Evolutionary conservation across 108 stramenopile species (phyloP).

Genomic region (Nitzschia palea): DNA sequence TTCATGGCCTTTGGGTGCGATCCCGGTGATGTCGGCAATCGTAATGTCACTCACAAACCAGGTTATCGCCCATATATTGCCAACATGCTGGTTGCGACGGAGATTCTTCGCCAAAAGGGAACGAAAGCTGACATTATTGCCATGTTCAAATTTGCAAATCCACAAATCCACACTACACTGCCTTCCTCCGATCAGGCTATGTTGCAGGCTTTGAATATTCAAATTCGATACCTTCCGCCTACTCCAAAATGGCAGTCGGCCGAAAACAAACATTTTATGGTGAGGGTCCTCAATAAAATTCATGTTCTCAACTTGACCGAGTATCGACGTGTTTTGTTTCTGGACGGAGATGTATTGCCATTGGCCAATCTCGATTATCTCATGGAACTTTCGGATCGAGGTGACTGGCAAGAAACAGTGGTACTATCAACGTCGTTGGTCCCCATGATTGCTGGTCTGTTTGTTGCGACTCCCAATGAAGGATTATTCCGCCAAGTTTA

Average conservation of each 20-base stretch:
- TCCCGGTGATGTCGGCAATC: not conserved
- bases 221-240: slow-evolving; percentile 7
- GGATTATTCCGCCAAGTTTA: slow-evolving; percentile 17
- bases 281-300: slow-evolving; percentile 38
- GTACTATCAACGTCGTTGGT: slow-evolving; percentile 5
- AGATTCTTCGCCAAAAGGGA: not conserved
- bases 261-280: slow-evolving; percentile 21
- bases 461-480: slow-evolving; percentile 22
- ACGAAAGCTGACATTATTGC: not conserved
- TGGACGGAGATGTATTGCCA: slow-evolving; percentile 68
- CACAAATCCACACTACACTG: not conserved
- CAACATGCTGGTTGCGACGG: slow-evolving; percentile 6
- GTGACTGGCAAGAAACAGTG: slow-evolving; percentile 9
- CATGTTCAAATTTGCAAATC: not conserved
- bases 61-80: slow-evolving; percentile 4
- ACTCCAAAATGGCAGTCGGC: not conserved
- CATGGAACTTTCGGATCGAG: slow-evolving; percentile 23
- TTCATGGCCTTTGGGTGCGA: slow-evolving; percentile 15
- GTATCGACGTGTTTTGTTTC: slow-evolving; percentile 55
- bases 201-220: slow-evolving; percentile 24
- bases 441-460: slow-evolving; percentile 33
- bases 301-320: slow-evolving; percentile 44
- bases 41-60: not conserved
- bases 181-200: not conserved
- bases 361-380: slow-evolving; percentile 54